A percentile compares a stretch with the other conserved stretches of the same genome.
Evolutionary conservation across 2,329 filamentous ascomycete genomes (phyloP).

Genomic region (Colletotrichum sp.): DNA sequence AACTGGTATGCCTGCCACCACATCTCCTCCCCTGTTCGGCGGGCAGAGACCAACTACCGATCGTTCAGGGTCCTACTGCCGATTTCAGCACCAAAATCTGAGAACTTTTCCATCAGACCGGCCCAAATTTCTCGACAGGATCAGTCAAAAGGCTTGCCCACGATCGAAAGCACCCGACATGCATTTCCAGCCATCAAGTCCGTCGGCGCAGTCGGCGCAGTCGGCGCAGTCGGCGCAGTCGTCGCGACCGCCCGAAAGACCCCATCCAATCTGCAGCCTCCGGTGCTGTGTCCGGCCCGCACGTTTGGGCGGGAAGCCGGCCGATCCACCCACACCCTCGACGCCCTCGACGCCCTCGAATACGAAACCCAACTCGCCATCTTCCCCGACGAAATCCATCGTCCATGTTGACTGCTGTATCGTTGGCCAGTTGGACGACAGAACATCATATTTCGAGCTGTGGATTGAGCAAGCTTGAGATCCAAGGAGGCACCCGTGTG

Average conservation of each 20-base stretch:
- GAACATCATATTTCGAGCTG: neutral
- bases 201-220: neutral
- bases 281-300: neutral
- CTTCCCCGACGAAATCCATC: neutral
- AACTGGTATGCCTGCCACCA: neutral
- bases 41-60: neutral
- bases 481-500: neutral
- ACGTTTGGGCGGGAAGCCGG: neutral
- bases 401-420: neutral
- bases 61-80: neutral
- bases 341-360: neutral
- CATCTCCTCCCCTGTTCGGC: neutral
- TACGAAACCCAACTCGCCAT: neutral
- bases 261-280: neutral
- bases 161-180: neutral
- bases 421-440: neutral
- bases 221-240: neutral
- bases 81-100: neutral
- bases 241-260: neutral
- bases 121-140: neutral
- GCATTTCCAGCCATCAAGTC: neutral
- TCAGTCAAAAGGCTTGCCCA: neutral
- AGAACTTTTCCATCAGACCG: neutral
- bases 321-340: neutral
- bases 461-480: neutral